A percentile compares a stretch with the other conserved stretches of the same genome.
These are phyloP conservation scores for Sparassis latifolia DNA, from an alignment of 1,284 basidiomycete species.

Conservation along the genomic window DNA sequence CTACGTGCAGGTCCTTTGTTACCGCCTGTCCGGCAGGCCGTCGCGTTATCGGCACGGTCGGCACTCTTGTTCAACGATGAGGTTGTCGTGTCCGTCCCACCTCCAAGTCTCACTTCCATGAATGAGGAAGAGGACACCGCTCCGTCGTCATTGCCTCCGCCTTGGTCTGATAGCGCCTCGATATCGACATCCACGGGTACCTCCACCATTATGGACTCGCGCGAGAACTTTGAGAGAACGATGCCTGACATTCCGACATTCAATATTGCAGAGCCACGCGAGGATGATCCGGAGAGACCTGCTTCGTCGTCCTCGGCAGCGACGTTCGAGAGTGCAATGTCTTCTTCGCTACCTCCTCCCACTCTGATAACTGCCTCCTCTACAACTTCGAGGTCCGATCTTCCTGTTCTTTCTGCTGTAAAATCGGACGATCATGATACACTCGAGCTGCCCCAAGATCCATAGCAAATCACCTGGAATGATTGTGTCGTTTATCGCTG, in stretches of 20 bases:
- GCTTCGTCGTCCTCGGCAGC: not conserved
- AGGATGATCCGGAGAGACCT: not conserved
- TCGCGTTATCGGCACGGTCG: constrained; percentile 12
- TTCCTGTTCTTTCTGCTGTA: not conserved
- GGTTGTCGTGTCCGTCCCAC: not conserved
- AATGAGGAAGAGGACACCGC: not conserved
- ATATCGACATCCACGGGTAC: not conserved
- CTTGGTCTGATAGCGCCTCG: not conserved
- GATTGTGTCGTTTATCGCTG: no score
- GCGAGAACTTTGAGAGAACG: not conserved
- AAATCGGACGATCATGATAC: no score
- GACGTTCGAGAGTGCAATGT: constrained; percentile 1
- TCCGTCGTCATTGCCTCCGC: not conserved
- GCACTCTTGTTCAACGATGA: constrained; percentile 20
- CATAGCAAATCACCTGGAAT: no score
- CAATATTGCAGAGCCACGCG: no score
- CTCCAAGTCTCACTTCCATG: not conserved
- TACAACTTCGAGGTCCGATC: not conserved
- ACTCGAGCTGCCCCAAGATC: no score
- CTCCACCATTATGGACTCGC: not conserved
- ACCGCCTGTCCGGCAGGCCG: constrained; percentile 13
- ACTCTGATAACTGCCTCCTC: not conserved
- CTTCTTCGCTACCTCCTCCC: not conserved
- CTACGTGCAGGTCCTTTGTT: constrained; percentile 35
- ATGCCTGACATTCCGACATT: no score